Base-by-base conservation (phyloP, 1,284 basidiomycete genomes). In the Trametes versicolor region DNA sequence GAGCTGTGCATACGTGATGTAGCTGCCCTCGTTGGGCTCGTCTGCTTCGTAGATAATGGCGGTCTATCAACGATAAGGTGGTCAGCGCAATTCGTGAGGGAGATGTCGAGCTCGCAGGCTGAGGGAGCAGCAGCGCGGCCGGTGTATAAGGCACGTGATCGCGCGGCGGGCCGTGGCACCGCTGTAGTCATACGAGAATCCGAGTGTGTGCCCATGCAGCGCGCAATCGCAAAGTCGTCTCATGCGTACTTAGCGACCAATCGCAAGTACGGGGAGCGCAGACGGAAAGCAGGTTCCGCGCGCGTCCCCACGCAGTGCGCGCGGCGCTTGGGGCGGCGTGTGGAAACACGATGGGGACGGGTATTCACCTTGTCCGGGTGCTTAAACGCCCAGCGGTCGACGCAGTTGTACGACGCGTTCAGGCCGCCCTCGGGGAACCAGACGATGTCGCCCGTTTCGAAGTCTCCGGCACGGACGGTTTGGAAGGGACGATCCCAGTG, bases 1-100 rank as follows among this genome's bases (percentile, higher is more conserved):
- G 65, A 99, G 92, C 78, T 98, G 88, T 21, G 85, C 84, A 77
- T 95, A 99, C 48, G 90, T 85, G 76, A 99, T 85, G 65, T 92
- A 85, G 67, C 87, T 79, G 62, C 94, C 92, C 68, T 96, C 87
- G 62, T 87, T 88, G 1, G 96, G 94, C 80, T 99, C 97, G 74
- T 99, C 98, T 4, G 96, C 97, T 80, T 99, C 97, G 83, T 97
- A 99, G 81, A 99, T 97, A 82, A 99, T 98, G 53, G 97, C 97
- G 27, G 91, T 89, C 92, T 87, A 64, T 36, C 17, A 19, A 23
- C 3, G 29, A 29, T 36, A 53, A 50, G 45, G n/a, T 12, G 17
- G 27, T 49, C 48, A 49, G 48, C 27, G 23, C 25, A 49, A 29
- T 17, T 49, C 25, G 5, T 6, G 21, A 25, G 12, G 9, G 15